Conservation (phyloP, 129 eudicot genomes). For the Glebionis coronaria region DNA sequence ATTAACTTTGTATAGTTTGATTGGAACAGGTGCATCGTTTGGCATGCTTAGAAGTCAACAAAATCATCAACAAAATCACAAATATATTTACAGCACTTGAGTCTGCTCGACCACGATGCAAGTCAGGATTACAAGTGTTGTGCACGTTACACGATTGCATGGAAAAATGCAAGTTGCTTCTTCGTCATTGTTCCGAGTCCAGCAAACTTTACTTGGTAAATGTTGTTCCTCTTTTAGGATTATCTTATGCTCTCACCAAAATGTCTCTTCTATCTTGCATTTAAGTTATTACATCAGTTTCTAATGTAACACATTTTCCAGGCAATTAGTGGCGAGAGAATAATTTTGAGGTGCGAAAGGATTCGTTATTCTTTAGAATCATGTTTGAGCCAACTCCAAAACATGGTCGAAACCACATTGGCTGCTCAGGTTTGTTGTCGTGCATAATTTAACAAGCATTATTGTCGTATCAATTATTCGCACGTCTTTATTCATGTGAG, state of each 20-base stretch:
- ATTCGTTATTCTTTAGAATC: constrained; percentile 23
- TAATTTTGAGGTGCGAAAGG: constrained; percentile 38
- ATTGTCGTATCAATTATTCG: not conserved
- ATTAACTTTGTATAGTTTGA: constrained; percentile 1
- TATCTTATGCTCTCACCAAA: no score
- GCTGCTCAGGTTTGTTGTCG: constrained; percentile 30
- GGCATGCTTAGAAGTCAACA: constrained; percentile 31
- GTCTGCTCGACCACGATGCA: constrained; percentile 37
- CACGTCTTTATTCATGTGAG: not conserved
- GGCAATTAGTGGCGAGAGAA: constrained; percentile 37
- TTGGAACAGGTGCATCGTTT: constrained; percentile 28
- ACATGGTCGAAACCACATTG: constrained; percentile 31
- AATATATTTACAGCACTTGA: constrained; percentile 30
- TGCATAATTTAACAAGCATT: not conserved
- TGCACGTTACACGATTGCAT: constrained; percentile 23
- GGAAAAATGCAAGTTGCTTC: constrained; percentile 29
- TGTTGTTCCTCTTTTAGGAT: not conserved
- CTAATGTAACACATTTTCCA: not conserved
- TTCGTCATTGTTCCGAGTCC: constrained; percentile 36
- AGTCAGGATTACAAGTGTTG: constrained; percentile 27
- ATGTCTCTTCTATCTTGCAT: not conserved
- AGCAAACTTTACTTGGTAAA: constrained; percentile 42
- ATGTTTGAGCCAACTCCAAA: constrained; percentile 33
- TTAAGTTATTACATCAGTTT: not conserved
- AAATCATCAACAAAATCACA: constrained; percentile 20